A percentile compares a stretch with the other conserved stretches of the same genome.
These are phyloP conservation scores for Acephala macrosclerotiorum DNA, from an alignment of 2,329 filamentous ascomycete genomes.

Conservation along the genomic window DNA sequence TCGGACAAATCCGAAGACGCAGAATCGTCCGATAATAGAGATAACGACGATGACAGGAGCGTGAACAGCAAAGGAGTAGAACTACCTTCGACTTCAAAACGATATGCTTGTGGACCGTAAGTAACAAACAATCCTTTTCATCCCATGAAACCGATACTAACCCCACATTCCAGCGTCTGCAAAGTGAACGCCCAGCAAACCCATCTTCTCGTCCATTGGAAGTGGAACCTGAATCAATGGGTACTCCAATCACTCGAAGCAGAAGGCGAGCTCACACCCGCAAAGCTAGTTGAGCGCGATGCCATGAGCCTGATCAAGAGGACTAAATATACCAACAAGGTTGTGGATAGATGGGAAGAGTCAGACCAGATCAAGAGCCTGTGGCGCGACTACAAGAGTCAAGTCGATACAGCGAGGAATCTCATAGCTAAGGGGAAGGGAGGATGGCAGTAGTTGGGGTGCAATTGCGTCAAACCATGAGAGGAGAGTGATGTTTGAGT, in stretches of 20 bases:
- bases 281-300: conserved; percentile 67
- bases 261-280: conserved; percentile 63
- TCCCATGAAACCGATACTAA: conserved; percentile 29
- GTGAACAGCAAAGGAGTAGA: conserved; percentile 55
- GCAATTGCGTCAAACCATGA: neutral
- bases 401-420: conserved; percentile 57
- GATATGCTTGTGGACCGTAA: conserved; percentile 60
- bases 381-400: conserved; percentile 71
- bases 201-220: conserved; percentile 79
- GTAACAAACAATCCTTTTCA: conserved; percentile 24
- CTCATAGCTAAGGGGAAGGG: conserved; percentile 17
- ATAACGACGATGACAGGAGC: conserved; percentile 21
- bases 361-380: conserved; percentile 65
- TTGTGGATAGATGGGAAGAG: conserved; percentile 70
- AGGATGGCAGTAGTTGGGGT: conserved; percentile 24
- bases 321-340: conserved; percentile 65
- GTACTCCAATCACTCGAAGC: conserved; percentile 67
- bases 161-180: conserved; percentile 52
- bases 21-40: conserved; percentile 41
- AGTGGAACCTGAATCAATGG: conserved; percentile 75
- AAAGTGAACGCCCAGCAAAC: conserved; percentile 71
- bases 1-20: conserved; percentile 48
- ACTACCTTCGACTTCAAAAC: conserved; percentile 52
- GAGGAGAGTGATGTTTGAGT: neutral
- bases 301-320: conserved; percentile 66